Evolutionary conservation across 2,329 filamentous ascomycete species (phyloP).

Genomic region (Fusarium foetens): DNA sequence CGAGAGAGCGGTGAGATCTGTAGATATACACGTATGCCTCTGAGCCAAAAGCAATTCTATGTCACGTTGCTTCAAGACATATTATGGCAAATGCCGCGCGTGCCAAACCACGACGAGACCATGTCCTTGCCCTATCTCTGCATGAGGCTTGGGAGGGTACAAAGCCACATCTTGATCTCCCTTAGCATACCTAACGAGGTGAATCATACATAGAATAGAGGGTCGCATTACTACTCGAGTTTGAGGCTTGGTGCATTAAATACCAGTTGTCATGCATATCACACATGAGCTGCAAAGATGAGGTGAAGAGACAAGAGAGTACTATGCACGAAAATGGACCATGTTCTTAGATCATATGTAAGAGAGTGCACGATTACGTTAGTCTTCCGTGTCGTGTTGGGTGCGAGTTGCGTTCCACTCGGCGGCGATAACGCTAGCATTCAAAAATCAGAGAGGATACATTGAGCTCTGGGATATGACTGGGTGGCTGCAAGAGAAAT

Average conservation of each 20-base stretch:
- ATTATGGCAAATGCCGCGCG: rapidly evolving
- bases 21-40: neutral
- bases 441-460: too few relatives aligned
- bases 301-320: neutral
- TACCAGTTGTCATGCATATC: rapidly evolving
- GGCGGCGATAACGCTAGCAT: too few relatives aligned
- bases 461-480: rapidly evolving
- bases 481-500: neutral
- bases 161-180: neutral
- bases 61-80: neutral
- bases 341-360: too few relatives aligned
- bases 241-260: too few relatives aligned
- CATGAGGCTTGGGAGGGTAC: neutral
- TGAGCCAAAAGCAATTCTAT: rapidly evolving
- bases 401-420: too few relatives aligned
- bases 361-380: too few relatives aligned
- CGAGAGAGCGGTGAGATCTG: neutral
- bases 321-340: too few relatives aligned
- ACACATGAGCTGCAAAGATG: rapidly evolving
- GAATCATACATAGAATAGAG: neutral
- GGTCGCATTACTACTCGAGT: rapidly evolving
- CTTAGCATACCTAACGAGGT: neutral
- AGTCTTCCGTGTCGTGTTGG: too few relatives aligned
- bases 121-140: rapidly evolving
- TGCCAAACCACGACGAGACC: rapidly evolving